Evolutionary conservation across 1,284 basidiomycete genomes (phyloP).

Genomic region (Cryptococcus hybrid): DNA sequence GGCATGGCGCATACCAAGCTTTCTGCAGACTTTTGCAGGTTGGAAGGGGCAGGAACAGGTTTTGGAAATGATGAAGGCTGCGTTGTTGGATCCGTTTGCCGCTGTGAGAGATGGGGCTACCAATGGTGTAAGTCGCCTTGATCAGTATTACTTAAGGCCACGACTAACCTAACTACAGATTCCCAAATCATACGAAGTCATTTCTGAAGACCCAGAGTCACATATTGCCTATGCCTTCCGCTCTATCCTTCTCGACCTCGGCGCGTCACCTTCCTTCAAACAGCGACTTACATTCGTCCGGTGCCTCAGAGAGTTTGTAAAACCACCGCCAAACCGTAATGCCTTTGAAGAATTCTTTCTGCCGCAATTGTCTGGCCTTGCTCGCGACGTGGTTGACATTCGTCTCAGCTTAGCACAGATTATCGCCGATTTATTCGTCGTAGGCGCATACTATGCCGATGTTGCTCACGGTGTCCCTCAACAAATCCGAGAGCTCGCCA

Average conservation of each 20-base stretch:
- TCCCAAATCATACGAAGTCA: conserved; percentile 57
- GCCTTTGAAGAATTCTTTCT: conserved; percentile 63
- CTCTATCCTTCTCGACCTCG: conserved; percentile 59
- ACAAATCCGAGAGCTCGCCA: too few species aligned
- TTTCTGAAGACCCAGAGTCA: conserved; percentile 50
- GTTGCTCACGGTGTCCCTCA: conserved; percentile 19
- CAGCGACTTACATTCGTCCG: conserved; percentile 76
- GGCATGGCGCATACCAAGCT: conserved; percentile 58
- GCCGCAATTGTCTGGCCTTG: conserved; percentile 59
- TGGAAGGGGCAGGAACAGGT: conserved; percentile 45
- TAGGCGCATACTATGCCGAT: conserved; percentile 38
- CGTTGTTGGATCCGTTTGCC: conserved; percentile 75
- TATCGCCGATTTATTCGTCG: conserved; percentile 39
- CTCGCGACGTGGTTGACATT: conserved; percentile 76
- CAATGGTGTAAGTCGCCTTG: conserved; percentile 56
- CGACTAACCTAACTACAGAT: conserved; percentile 49
- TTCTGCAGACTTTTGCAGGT: conserved; percentile 52
- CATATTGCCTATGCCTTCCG: conserved; percentile 49
- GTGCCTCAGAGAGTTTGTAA: conserved; percentile 65
- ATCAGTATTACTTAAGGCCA: conserved; percentile 15
- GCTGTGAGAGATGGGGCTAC: conserved; percentile 80
- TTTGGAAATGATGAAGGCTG: conserved; percentile 59
- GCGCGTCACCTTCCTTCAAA: conserved; percentile 60
- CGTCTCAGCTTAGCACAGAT: conserved; percentile 72
- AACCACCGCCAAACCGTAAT: conserved; percentile 48